These are phyloP conservation scores for Colletotrichum sp. DNA, from an alignment of 2,329 filamentous ascomycete species.

Conservation along the genomic window DNA sequence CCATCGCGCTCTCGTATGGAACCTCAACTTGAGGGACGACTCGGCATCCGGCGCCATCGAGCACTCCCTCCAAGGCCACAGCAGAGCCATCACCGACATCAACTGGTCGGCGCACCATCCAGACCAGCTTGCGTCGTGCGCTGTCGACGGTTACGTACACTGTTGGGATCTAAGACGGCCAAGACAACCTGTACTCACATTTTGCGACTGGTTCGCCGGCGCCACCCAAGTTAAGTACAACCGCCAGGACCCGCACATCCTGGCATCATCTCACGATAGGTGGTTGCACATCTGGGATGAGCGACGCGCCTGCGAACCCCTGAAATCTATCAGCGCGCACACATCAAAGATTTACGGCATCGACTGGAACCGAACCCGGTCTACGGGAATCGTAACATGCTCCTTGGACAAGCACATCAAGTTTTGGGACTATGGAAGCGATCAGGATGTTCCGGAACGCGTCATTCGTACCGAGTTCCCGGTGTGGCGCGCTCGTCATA, in stretches of 20 bases:
- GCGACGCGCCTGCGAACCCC: constrained; percentile 76
- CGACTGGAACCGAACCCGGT: constrained; percentile 86
- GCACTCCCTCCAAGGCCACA: constrained; percentile 83
- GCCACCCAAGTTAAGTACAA: constrained; percentile 97
- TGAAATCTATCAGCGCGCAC: constrained; percentile 87
- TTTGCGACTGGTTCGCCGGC: constrained; percentile 92
- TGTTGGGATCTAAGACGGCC: constrained; percentile 87
- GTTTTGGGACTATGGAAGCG: constrained; percentile 80
- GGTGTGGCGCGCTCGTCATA: constrained; percentile 89
- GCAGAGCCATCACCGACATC: constrained; percentile 90
- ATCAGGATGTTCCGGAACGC: constrained; percentile 71
- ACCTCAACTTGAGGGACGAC: constrained; percentile 80
- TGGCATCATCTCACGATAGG: constrained; percentile 90
- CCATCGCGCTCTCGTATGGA: constrained; percentile 94
- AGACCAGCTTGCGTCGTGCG: constrained; percentile 87
- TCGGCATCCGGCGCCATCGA: constrained; percentile 76
- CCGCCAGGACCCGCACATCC: constrained; percentile 81
- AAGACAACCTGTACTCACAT: constrained; percentile 75
- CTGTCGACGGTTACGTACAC: constrained; percentile 91
- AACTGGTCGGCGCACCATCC: constrained; percentile 95
- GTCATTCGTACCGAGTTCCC: constrained; percentile 85
- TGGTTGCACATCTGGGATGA: constrained; percentile 92
- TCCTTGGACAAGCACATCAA: constrained; percentile 93
- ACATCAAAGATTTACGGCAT: constrained; percentile 94
- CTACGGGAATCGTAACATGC: constrained; percentile 80